Conservation (phyloP, 2,329 filamentous ascomycete genomes). For the Ilyonectria sp. region DNA sequence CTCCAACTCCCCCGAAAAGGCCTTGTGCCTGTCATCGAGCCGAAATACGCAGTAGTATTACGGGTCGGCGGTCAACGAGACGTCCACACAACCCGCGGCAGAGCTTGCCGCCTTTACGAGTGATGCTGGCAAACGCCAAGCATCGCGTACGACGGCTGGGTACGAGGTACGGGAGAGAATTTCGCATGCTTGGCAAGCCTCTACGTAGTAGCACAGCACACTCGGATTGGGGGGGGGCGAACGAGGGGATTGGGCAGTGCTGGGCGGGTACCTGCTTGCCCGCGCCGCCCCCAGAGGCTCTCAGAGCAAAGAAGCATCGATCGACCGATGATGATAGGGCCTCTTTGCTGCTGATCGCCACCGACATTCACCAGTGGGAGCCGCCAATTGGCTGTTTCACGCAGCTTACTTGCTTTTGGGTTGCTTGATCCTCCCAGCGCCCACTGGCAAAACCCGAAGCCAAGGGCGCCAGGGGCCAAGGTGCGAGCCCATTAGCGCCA, state of each 20-base stretch:
- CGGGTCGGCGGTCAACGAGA: not conserved
- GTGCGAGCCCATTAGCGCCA: conserved; percentile 32
- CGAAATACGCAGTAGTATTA: not conserved
- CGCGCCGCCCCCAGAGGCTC: not conserved
- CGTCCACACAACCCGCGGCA: not conserved
- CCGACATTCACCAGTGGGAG: not conserved
- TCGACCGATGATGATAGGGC: not conserved
- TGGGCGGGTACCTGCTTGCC: not conserved
- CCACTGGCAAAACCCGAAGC: not conserved
- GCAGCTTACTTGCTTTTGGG: not conserved
- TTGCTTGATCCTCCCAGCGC: not conserved
- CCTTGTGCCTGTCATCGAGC: not conserved
- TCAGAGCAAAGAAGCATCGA: not conserved
- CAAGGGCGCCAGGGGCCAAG: not conserved
- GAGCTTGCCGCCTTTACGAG: not conserved
- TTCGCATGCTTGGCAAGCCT: not conserved
- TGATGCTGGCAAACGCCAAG: not conserved
- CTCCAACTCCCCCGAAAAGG: not conserved
- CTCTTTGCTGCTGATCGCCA: not conserved
- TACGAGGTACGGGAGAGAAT: not conserved
- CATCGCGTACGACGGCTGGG: not conserved
- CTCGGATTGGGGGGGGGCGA: not conserved
- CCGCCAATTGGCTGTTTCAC: not conserved
- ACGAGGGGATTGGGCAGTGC: not conserved
- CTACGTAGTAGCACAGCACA: not conserved